Evolutionary conservation across 1,284 basidiomycete species (phyloP), one percentile per base, ranked within the genome.

Genomic region (Trametes sp.): DNA sequence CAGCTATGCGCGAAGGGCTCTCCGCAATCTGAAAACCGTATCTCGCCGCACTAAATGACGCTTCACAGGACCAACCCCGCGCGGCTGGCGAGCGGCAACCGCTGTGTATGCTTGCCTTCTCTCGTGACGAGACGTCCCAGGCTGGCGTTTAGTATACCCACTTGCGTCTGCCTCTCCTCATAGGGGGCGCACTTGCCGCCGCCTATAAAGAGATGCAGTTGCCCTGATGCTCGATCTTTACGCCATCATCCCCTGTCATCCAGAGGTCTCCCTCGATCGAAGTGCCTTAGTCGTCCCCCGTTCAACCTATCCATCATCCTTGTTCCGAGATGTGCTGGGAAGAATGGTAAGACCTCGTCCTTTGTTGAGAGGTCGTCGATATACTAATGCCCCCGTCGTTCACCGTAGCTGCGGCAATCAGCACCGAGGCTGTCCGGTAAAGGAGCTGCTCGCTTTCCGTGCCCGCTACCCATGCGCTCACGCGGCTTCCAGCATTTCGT

Each of bases 381-480:
- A 55, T 45, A 23, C 51, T 23, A 14, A 45, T 8, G 10, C 14
- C 21, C 21, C 31, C 53, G 41, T 38, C 16, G n/a, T 21, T 44
- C 31, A 33, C 31, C 11, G 31, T 66, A 89, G 87, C 65, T 78
- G 79, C 62, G 88, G 87, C 56, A 87, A 89, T 74, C 84, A 82
- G 61, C 87, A 90, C 74, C 81, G 87, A 76, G 83, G 82, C 50
- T 89, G 87, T 69, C 81, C 82, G 71, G 87, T 89, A 78, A 59
- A 70, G 77, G 54, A 35, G 19, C 3, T 49, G 13, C 8, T 50
- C 23, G 14, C 23, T 61, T 62, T 8, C 50, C 31, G 31, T 53
- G 13, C 10, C 60, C 23, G 23, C 29, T 33, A 23, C 36, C 19
- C 11, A 31, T 21, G 26, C 28, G 35, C 51, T 54, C 29, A 66